Percentiles rank a stretch among this genome's conserved stretches.
Evolutionary conservation across 306 rosid species (phyloP).

Genomic region (Cucumis cinereus): DNA sequence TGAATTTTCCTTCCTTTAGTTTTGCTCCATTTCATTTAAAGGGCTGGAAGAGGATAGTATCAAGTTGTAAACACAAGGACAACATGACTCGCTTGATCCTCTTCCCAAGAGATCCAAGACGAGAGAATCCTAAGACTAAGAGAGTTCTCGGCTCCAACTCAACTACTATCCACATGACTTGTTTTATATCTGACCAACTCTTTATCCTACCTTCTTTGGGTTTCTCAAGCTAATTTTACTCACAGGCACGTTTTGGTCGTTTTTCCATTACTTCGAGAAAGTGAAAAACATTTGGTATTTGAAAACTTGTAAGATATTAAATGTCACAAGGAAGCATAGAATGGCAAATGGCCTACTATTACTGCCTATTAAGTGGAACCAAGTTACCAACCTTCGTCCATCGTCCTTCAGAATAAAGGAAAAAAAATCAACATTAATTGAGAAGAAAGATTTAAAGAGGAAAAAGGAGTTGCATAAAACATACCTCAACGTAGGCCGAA

Average conservation of each 20-base stretch:
- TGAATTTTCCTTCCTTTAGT: background rate
- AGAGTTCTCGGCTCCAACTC: background rate
- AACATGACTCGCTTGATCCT: background rate
- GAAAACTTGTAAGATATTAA: background rate
- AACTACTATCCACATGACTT: background rate
- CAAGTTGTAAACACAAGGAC: background rate
- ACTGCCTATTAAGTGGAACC: background rate
- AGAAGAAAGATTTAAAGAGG: background rate
- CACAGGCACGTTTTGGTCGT: background rate
- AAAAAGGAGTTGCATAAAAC: background rate
- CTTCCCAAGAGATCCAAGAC: background rate
- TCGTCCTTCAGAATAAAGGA: background rate
- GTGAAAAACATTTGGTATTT: background rate
- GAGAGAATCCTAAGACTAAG: background rate
- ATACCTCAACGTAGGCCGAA: conserved; percentile 64
- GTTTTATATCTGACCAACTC: background rate
- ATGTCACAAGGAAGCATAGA: background rate
- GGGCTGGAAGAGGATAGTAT: background rate
- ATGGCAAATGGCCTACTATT: background rate
- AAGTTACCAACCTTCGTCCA: background rate
- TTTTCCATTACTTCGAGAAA: background rate
- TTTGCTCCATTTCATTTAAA: background rate
- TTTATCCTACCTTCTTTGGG: background rate
- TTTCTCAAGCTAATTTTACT: background rate
- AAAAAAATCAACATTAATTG: background rate